Percentiles rank a stretch among this genome's conserved stretches.
These are phyloP conservation scores for Aureobasidium musti DNA, from an alignment of 2,329 filamentous ascomycete species.

Conservation along the genomic window DNA sequence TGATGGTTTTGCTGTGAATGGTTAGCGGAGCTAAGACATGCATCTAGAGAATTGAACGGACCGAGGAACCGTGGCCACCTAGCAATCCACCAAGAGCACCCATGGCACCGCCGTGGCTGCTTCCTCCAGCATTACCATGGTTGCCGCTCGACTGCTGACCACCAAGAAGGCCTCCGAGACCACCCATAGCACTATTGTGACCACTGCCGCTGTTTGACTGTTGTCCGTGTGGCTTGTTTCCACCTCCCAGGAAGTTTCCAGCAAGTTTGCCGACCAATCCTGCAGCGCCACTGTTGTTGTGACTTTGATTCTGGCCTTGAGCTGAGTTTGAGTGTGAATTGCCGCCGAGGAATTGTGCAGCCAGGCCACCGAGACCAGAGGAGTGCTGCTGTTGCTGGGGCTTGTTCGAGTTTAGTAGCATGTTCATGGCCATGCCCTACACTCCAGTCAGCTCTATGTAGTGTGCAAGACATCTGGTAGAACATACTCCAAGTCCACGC, in stretches of 20 bases:
- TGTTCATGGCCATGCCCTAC: slow-evolving; percentile 36
- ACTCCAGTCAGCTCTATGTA: background rate
- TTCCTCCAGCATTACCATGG: slow-evolving; percentile 24
- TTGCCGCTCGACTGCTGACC: slow-evolving; percentile 31
- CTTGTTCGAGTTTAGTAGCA: slow-evolving; percentile 39
- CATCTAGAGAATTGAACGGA: slow-evolving; percentile 14
- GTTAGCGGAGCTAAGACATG: background rate
- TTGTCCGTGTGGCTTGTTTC: slow-evolving; percentile 31
- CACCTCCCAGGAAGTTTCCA: slow-evolving; percentile 32
- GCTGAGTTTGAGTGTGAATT: slow-evolving; percentile 29
- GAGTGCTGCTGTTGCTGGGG: slow-evolving; percentile 32
- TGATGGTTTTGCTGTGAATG: slow-evolving; percentile 28
- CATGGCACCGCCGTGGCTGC: slow-evolving; percentile 23
- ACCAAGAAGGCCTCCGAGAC: slow-evolving; percentile 34
- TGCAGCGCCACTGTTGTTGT: slow-evolving; percentile 31
- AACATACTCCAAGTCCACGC: slow-evolving; percentile 35
- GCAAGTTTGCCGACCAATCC: slow-evolving; percentile 35
- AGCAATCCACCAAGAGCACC: slow-evolving; percentile 33
- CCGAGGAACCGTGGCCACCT: slow-evolving; percentile 32
- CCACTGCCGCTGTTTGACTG: slow-evolving; percentile 29
- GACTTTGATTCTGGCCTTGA: slow-evolving; percentile 26
- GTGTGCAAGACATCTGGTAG: background rate
- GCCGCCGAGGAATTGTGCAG: slow-evolving; percentile 39
- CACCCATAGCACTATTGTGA: slow-evolving; percentile 30
- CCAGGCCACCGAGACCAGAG: slow-evolving; percentile 38